Percentiles rank a stretch among this genome's conserved stretches.
Evolutionary conservation across 2,329 filamentous ascomycete species (phyloP).

Genomic region (Geosmithia flava): DNA sequence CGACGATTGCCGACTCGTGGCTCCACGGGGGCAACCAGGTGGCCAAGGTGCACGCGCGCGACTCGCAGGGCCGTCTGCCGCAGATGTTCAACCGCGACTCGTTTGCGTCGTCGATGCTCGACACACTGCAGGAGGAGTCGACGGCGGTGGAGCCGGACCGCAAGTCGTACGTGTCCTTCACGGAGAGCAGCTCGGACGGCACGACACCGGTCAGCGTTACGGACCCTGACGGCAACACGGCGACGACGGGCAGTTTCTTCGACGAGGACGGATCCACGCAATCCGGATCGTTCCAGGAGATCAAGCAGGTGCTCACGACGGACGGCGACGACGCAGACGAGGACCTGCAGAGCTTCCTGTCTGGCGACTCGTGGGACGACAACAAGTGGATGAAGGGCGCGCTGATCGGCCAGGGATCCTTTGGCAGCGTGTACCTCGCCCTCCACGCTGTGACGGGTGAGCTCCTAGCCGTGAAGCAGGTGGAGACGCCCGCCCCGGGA

Average conservation of each 20-base stretch:
- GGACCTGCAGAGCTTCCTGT: slow-evolving; percentile 79
- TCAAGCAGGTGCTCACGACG: slow-evolving; percentile 74
- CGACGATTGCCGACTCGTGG: slow-evolving; percentile 92
- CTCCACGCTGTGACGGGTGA: slow-evolving; percentile 93
- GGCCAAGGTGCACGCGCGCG: slow-evolving; percentile 25
- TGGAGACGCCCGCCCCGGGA: slow-evolving; percentile 73
- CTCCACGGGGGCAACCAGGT: slow-evolving; percentile 37
- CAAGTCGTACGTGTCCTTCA: slow-evolving; percentile 90
- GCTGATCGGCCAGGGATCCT: slow-evolving; percentile 91
- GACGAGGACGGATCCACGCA: slow-evolving; percentile 60
- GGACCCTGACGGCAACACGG: slow-evolving; percentile 61
- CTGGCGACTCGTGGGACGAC: slow-evolving; percentile 89
- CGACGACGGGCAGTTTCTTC: slow-evolving; percentile 63
- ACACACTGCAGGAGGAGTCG: slow-evolving; percentile 85
- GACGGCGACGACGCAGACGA: slow-evolving; percentile 89
- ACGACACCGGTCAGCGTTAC: slow-evolving; percentile 54
- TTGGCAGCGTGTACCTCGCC: slow-evolving; percentile 89
- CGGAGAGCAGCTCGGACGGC: slow-evolving; percentile 61
- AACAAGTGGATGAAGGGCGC: slow-evolving; percentile 99
- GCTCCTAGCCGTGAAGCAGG: slow-evolving; percentile 96
- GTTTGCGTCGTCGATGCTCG: slow-evolving; percentile 76
- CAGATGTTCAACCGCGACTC: slow-evolving; percentile 62
- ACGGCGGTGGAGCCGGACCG: slow-evolving; percentile 66
- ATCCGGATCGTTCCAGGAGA: slow-evolving; percentile 66
- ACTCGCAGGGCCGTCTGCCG: slow-evolving; percentile 33